phyloP scores from a whole-genome alignment of 345 rosid genomes.

The Microcos paniculata region DNA sequence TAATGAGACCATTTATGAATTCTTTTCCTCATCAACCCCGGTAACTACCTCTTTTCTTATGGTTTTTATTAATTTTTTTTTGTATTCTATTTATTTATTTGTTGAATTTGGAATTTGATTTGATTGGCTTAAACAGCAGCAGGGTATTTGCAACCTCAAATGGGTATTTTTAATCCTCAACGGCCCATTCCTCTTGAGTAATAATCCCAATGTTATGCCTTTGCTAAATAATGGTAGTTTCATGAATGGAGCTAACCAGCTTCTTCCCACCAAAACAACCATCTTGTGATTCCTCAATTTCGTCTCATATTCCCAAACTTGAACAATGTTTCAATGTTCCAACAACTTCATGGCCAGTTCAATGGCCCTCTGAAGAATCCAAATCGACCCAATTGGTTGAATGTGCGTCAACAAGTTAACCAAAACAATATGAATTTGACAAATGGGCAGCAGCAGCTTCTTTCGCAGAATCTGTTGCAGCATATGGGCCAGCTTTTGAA shows the following conservation, averaged over 20 bases:
- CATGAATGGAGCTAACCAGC: slow-evolving; percentile 11
- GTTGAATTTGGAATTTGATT: not conserved
- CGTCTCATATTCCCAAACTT: not conserved
- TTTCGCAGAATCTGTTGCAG: slow-evolving; percentile 15
- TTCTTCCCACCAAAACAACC: slow-evolving; percentile 11
- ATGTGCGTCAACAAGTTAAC: slow-evolving; percentile 2
- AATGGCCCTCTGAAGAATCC: slow-evolving; percentile 5
- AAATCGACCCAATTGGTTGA: slow-evolving; percentile 15
- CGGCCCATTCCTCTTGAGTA: not conserved
- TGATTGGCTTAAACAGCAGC: slow-evolving; percentile 4
- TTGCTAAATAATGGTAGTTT: slow-evolving; percentile 7
- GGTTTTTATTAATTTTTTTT: not conserved
- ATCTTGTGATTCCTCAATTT: slow-evolving; percentile 5
- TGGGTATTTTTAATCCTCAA: no score
- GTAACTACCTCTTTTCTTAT: slow-evolving; percentile 2
- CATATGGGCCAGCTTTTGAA: slow-evolving; percentile 2
- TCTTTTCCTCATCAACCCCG: slow-evolving; percentile 7
- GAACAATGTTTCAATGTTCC: slow-evolving; percentile 13
- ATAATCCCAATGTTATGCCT: not conserved
- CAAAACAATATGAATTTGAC: slow-evolving; percentile 7
- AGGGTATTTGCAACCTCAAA: no score
- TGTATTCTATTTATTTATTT: no score
- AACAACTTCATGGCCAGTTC: slow-evolving; percentile 14
- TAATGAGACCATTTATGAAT: slow-evolving; percentile 9
- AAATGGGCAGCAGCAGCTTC: no score